Conservation (phyloP, 805 yeast genomes). For the Candida tallmaniae region DNA sequence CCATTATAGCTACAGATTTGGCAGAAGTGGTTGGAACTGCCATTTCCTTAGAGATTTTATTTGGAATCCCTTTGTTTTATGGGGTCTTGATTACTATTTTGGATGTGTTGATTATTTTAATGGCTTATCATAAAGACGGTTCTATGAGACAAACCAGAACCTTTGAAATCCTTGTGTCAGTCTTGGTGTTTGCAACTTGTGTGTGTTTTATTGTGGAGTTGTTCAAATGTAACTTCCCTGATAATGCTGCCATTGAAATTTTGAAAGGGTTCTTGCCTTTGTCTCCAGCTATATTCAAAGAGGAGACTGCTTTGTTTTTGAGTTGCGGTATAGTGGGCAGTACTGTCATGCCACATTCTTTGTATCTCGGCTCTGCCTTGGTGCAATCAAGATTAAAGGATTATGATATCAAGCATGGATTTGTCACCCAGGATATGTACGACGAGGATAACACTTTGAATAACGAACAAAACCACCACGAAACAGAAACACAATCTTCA, state of each 20-base stretch:
- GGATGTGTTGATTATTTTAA: conserved; percentile 79
- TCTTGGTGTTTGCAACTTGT: conserved; percentile 76
- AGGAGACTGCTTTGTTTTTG: conserved; percentile 37
- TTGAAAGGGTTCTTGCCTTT: conserved; percentile 46
- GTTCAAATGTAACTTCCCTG: conserved; percentile 46
- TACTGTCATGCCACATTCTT: conserved; percentile 45
- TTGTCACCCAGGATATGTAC: conserved; percentile 6
- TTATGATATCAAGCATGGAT: conserved; percentile 33
- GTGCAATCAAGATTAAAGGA: conserved; percentile 42
- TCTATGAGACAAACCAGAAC: conserved; percentile 71
- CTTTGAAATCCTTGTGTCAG: conserved; percentile 78
- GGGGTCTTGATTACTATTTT: conserved; percentile 84
- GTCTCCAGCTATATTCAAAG: conserved; percentile 24
- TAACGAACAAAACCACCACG: not conserved
- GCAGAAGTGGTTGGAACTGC: conserved; percentile 99
- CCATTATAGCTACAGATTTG: conserved; percentile 91
- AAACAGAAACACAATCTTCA: not conserved
- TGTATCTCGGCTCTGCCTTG: conserved; percentile 40
- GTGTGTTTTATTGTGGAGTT: conserved; percentile 76
- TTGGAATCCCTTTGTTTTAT: conserved; percentile 70
- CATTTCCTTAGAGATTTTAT: conserved; percentile 79
- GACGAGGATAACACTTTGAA: conserved; percentile 1
- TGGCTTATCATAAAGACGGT: conserved; percentile 85
- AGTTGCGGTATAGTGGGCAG: conserved; percentile 45
- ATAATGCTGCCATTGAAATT: conserved; percentile 50